These are phyloP conservation scores for Bondarzewia mesenterica DNA, from an alignment of 1,284 basidiomycete genomes.

Conservation along the genomic window DNA sequence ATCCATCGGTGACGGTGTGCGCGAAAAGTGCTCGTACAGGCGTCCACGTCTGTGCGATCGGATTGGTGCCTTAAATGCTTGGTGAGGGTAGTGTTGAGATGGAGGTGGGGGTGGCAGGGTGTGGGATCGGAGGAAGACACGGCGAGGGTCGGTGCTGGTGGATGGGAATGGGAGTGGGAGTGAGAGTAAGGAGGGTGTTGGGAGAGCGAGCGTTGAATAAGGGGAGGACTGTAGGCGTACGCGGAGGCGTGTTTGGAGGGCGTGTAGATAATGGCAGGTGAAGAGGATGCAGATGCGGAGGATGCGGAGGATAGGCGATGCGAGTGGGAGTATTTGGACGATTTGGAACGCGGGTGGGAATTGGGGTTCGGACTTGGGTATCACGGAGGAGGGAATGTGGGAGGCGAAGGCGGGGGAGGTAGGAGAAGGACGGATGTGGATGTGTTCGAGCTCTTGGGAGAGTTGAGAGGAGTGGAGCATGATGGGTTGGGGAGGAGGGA, in stretches of 20 bases:
- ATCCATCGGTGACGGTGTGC: constrained; percentile 12
- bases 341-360: neutral
- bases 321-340: constrained; percentile 3
- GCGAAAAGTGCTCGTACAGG: constrained; percentile 10
- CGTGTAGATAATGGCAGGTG: constrained; percentile 27
- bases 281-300: constrained; percentile 6
- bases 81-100: neutral
- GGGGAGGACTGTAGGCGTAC: constrained; percentile 23
- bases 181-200: constrained; percentile 9
- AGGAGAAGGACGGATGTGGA: constrained; percentile 11
- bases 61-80: neutral
- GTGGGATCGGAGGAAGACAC: neutral
- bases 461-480: constrained; percentile 5
- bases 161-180: neutral
- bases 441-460: constrained; percentile 8
- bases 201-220: constrained; percentile 22
- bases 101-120: neutral
- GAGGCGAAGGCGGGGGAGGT: neutral
- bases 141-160: neutral
- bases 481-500: constrained; percentile 8
- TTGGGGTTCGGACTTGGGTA: too few relatives aligned
- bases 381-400: neutral
- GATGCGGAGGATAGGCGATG: too few relatives aligned
- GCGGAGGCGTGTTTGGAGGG: constrained; percentile 20
- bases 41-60: constrained; percentile 5